These are phyloP conservation scores for Platanthera guangdongensis DNA, from an alignment of 106 monocot species.

Conservation along the genomic window DNA sequence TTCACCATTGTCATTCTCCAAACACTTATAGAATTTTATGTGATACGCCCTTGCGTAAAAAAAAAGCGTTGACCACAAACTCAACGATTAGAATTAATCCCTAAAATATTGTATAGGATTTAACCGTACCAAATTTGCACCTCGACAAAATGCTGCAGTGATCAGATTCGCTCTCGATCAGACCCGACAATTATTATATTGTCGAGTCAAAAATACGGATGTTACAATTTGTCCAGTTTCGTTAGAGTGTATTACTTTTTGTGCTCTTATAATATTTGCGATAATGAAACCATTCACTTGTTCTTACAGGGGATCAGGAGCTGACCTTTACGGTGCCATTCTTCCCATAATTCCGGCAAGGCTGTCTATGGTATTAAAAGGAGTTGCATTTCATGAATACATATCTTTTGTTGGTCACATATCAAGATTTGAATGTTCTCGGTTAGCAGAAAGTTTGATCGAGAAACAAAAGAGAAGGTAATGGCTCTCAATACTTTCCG, in stretches of 20 bases:
- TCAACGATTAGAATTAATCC: too few species aligned
- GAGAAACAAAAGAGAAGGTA: slow-evolving; percentile 4
- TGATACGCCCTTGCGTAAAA: too few species aligned
- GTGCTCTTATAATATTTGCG: background rate
- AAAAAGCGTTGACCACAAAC: too few species aligned
- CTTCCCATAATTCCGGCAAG: slow-evolving; percentile 55
- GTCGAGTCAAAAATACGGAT: too few species aligned
- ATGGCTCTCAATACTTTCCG: background rate
- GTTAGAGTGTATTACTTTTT: background rate
- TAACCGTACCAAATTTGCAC: too few species aligned
- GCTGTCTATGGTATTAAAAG: slow-evolving; percentile 41
- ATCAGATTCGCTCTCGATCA: too few species aligned
- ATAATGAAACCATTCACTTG: background rate
- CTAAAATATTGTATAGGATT: too few species aligned
- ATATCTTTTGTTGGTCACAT: slow-evolving; percentile 61
- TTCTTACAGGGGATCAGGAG: slow-evolving; percentile 38
- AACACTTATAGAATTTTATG: too few species aligned
- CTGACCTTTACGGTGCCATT: slow-evolving; percentile 29
- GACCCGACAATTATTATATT: too few species aligned
- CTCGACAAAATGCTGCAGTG: too few species aligned
- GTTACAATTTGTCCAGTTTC: too few species aligned
- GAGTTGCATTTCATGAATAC: slow-evolving; percentile 78
- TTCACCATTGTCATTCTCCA: too few species aligned
- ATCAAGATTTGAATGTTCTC: slow-evolving; percentile 46
- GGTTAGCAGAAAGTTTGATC: slow-evolving; percentile 29